phyloP scores from a whole-genome alignment of 208 protist genomes.

The Naegleria gruberi region DNA sequence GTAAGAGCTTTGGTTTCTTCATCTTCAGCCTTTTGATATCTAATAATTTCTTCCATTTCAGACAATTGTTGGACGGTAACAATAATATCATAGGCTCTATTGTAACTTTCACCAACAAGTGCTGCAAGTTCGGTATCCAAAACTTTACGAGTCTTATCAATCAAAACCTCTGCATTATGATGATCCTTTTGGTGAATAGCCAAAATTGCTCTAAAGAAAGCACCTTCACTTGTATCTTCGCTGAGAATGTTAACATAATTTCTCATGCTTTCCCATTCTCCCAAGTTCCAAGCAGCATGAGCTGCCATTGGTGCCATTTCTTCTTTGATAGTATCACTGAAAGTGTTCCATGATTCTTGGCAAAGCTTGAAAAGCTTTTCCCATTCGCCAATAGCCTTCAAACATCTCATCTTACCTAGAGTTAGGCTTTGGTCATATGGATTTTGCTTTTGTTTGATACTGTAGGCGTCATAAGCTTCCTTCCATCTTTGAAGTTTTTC shows the following conservation, averaged over 20 bases:
- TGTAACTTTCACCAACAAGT: constrained; percentile 91
- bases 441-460: constrained; percentile 32
- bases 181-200: constrained; percentile 23
- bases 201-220: constrained; percentile 46
- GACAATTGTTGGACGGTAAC: constrained; percentile 94
- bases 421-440: neutral
- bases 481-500: constrained; percentile 97
- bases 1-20: constrained; percentile 46
- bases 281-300: constrained; percentile 87
- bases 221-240: constrained; percentile 73
- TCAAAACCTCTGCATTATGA: constrained; percentile 36
- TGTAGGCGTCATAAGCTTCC: constrained; percentile 75
- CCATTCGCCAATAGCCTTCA: constrained; percentile 90
- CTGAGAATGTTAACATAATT: constrained; percentile 71
- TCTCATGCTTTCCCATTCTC: constrained; percentile 79
- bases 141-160: constrained; percentile 49
- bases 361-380: constrained; percentile 67
- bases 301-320: constrained; percentile 83
- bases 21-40: constrained; percentile 71
- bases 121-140: constrained; percentile 64
- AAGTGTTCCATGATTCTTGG: constrained; percentile 51
- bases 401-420: constrained; percentile 89
- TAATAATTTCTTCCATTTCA: constrained; percentile 96
- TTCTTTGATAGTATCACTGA: constrained; percentile 28
- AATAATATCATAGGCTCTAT: constrained; percentile 90